Conservation (phyloP, 2,329 filamentous ascomycete genomes). For the Aureobasidium sp. region DNA sequence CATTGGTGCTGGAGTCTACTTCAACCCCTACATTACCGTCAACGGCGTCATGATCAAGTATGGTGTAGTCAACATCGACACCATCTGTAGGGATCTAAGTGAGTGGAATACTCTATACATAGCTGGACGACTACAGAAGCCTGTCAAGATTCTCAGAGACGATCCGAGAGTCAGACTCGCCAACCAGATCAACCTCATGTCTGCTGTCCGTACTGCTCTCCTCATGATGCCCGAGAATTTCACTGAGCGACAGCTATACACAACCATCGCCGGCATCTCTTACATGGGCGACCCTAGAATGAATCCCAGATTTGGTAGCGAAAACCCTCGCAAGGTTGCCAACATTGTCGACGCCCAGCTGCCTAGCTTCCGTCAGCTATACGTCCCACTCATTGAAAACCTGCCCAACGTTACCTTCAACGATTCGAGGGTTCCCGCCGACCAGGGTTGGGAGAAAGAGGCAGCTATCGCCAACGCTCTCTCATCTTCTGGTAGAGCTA, state of each 20-base stretch:
- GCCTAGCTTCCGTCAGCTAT: constrained; percentile 82
- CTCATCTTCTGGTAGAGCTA: constrained; percentile 29
- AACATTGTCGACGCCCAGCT: constrained; percentile 94
- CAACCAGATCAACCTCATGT: constrained; percentile 92
- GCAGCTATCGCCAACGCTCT: constrained; percentile 25
- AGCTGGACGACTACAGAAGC: constrained; percentile 93
- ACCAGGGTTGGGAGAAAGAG: constrained; percentile 34
- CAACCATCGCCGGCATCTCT: constrained; percentile 83
- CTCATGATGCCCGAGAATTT: constrained; percentile 78
- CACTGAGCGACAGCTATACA: constrained; percentile 81
- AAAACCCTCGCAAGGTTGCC: constrained; percentile 84
- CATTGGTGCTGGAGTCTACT: constrained; percentile 92
- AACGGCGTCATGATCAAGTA: constrained; percentile 98
- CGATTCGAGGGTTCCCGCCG: constrained; percentile 51
- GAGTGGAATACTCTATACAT: constrained; percentile 94
- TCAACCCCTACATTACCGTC: constrained; percentile 90
- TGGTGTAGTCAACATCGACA: constrained; percentile 90
- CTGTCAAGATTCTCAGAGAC: constrained; percentile 93
- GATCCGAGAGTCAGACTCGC: constrained; percentile 86
- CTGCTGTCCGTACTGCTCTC: constrained; percentile 81
- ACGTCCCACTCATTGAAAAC: constrained; percentile 80
- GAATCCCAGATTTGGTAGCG: constrained; percentile 63
- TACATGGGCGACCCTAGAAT: constrained; percentile 97
- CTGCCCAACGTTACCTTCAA: constrained; percentile 81
- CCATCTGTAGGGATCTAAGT: constrained; percentile 75